Evolutionary conservation across 441 rosid genomes (phyloP).

Genomic region (Adansonia gregorii): DNA sequence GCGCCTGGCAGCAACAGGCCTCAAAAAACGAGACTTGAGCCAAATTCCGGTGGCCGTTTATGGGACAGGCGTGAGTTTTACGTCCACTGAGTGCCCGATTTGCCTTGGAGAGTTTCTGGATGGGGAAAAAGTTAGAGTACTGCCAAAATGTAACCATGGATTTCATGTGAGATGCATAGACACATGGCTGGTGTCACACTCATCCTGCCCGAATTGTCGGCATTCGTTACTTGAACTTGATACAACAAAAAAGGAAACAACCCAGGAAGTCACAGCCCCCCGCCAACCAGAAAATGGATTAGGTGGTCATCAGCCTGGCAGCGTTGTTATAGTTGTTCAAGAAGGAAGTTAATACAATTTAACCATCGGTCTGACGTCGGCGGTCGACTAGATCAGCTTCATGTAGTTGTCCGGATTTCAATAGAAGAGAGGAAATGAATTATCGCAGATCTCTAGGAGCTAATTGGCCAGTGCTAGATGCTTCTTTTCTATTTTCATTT

Average conservation of each 20-base stretch:
- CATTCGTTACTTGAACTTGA: slow-evolving; percentile 30
- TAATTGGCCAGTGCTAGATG: background rate
- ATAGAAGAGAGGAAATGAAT: background rate
- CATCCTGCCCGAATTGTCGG: slow-evolving; percentile 80
- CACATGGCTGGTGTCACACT: slow-evolving; percentile 72
- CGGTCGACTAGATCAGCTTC: background rate
- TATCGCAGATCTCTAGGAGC: background rate
- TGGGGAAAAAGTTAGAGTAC: slow-evolving; percentile 70
- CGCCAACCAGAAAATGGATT: background rate
- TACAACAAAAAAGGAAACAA: background rate
- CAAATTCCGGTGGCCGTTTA: slow-evolving; percentile 63
- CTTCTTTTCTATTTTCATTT: background rate
- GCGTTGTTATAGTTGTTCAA: slow-evolving; percentile 14
- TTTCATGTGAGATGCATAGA: slow-evolving; percentile 84
- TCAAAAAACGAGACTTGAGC: slow-evolving; percentile 58
- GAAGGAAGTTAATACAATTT: slow-evolving; percentile 6
- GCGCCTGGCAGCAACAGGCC: slow-evolving; percentile 49
- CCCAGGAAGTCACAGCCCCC: background rate
- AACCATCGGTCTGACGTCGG: background rate
- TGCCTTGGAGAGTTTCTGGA: slow-evolving; percentile 73
- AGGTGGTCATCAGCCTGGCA: background rate
- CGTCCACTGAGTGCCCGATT: slow-evolving; percentile 73
- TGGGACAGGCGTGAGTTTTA: slow-evolving; percentile 45
- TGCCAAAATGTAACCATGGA: slow-evolving; percentile 78
- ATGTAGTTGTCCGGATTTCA: background rate